Conservation (phyloP, 257 asterid species). For the Euphrasia confusa region DNA sequence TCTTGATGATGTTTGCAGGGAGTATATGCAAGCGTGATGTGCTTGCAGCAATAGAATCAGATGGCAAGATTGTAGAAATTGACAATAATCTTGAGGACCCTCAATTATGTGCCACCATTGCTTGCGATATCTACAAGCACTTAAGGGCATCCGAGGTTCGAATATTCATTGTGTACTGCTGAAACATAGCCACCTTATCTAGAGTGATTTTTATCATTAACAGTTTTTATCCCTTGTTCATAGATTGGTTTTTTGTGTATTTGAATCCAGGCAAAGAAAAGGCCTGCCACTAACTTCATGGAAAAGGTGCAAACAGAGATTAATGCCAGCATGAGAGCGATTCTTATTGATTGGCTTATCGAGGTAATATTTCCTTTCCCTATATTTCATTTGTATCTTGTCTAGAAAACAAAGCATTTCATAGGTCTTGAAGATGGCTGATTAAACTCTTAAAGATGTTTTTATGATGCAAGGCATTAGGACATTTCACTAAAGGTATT, state of each 20-base stretch:
- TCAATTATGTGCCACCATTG: slow-evolving; percentile 81
- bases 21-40: slow-evolving; percentile 62
- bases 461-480: no score
- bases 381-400: not conserved
- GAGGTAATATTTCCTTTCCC: slow-evolving; percentile 45
- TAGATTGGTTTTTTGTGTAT: not conserved
- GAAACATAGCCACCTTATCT: no score
- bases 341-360: slow-evolving; percentile 75
- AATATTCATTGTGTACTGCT: slow-evolving; percentile 16
- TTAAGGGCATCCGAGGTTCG: slow-evolving; percentile 83
- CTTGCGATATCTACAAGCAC: slow-evolving; percentile 86
- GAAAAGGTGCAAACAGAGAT: slow-evolving; percentile 51
- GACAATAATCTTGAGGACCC: slow-evolving; percentile 73
- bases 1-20: slow-evolving; percentile 32
- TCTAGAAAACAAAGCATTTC: not conserved
- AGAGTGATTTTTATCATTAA: not conserved
- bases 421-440: no score
- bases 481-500: not conserved
- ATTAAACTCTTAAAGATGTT: no score
- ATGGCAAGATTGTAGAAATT: slow-evolving; percentile 45
- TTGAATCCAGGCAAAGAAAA: slow-evolving; percentile 55
- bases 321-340: slow-evolving; percentile 53
- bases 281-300: slow-evolving; percentile 56
- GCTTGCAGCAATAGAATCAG: slow-evolving; percentile 37
- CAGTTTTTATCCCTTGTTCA: not conserved